Base-by-base conservation (phyloP, 768 basidiomycete genomes). In the Leucocoprinus sp. region DNA sequence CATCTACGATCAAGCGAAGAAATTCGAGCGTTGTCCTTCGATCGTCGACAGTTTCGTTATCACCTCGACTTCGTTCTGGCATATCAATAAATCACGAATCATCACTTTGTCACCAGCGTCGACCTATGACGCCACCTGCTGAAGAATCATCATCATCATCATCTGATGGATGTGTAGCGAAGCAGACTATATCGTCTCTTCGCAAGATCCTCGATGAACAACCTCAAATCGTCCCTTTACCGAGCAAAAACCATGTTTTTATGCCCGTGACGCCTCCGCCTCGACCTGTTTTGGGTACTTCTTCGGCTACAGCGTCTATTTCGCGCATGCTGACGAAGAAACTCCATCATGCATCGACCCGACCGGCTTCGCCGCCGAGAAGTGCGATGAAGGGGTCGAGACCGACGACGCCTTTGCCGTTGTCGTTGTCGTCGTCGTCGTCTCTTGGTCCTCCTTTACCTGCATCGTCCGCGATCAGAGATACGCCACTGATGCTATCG, bases 271-370 rank as follows among this genome's bases (percentile, higher is more conserved):
- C 75, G 2, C 80, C 83, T 1, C 67, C 70, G 8, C 75, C 77
- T 8, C 57, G 61, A 1, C 66, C 82, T 5, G 63, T 70, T 18
- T 68, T 74, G 4, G 70, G 75, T n/a, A 82, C 82, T 3, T 84
- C 82, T 3, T 83, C 68, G 4, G 81, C 87, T 1, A 90, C 87
- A 1, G 87, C 86, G 1, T 83, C 80, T 22, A 70, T 90, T 38
- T 86, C 84, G 18, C 71, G 82, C n/a, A 71, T 89, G 11, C 83
- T 82, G 54, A 85, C 84, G 0, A 82, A 79, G 50, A 70, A 61
- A 24, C 66, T 58, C 33, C 70, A 72, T 52, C 71, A 79, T 2
- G 73, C 77, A 12, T 82, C 82, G 3, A 80, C 84, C 1, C 72
- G 79, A 3, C 65, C 80, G 2, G 77, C 74, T 2, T 76, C 75